These are phyloP conservation scores for Suillus paluster DNA, from an alignment of 768 basidiomycete species.

Conservation along the genomic window DNA sequence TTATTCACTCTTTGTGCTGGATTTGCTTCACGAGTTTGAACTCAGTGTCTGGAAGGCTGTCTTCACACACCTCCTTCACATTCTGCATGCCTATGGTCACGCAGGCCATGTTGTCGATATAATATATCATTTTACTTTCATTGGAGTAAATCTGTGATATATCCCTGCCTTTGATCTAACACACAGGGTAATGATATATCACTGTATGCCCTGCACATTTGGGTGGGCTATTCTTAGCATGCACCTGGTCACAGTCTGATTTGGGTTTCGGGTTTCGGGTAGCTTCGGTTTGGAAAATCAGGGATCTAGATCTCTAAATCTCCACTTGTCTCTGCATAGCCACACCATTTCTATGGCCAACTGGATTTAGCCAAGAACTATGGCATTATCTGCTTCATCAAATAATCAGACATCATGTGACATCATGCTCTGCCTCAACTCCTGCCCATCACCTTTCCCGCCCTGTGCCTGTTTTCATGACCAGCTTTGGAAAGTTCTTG, in stretches of 20 bases:
- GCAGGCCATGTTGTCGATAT: neutral
- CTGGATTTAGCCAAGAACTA: no score
- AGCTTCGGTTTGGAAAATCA: no score
- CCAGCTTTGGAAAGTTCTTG: no score
- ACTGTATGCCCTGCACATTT: neutral
- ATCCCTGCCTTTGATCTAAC: neutral
- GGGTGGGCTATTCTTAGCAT: neutral
- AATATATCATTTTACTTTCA: neutral
- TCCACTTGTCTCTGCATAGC: no score
- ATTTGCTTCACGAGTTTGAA: constrained; percentile 45
- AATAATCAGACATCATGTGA: no score
- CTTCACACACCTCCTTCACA: constrained; percentile 39
- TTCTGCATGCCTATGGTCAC: constrained; percentile 37
- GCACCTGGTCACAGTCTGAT: neutral
- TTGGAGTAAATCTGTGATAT: neutral
- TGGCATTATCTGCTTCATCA: no score
- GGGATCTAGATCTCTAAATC: neutral
- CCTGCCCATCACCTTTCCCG: no score
- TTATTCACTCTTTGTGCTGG: constrained; percentile 33
- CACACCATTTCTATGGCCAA: no score
- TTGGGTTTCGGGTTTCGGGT: neutral
- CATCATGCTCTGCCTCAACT: no score
- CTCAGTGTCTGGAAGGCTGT: constrained; percentile 42
- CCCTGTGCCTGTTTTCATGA: no score
- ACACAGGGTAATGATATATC: neutral